Percentiles rank a stretch among this genome's conserved stretches.
These are phyloP conservation scores for Gorgonomyces haynaldii DNA, from an alignment of 192 early-diverging fungal species.

Conservation along the genomic window DNA sequence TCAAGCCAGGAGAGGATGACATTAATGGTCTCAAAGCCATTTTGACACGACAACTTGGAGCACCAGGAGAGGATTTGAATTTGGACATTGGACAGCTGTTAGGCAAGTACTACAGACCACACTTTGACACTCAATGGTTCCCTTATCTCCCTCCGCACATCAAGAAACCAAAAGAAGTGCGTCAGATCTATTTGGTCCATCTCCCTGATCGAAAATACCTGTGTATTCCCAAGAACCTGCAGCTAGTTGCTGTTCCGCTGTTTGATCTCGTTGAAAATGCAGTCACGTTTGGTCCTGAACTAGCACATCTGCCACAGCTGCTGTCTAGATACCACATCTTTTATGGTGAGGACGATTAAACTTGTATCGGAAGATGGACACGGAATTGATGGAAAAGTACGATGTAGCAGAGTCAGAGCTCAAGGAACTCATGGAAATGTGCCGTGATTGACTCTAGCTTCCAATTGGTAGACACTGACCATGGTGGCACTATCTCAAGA, in stretches of 20 bases:
- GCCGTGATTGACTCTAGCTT: constrained; percentile 8
- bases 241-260: constrained; percentile 64
- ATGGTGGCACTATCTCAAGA: constrained; percentile 37
- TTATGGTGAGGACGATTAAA: background rate
- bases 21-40: constrained; percentile 53
- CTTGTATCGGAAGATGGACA: background rate
- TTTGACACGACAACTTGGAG: constrained; percentile 49
- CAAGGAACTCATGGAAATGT: background rate
- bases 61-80: constrained; percentile 12
- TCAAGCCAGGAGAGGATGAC: constrained; percentile 66
- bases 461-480: constrained; percentile 42
- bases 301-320: constrained; percentile 53
- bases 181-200: constrained; percentile 61
- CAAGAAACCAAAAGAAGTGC: constrained; percentile 66
- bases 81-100: constrained; percentile 69
- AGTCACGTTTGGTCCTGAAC: constrained; percentile 59
- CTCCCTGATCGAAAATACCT: constrained; percentile 55
- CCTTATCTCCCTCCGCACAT: constrained; percentile 71
- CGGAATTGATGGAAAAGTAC: background rate
- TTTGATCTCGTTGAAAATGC: constrained; percentile 72
- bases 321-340: constrained; percentile 39
- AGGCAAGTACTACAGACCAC: constrained; percentile 60
- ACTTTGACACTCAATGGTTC: constrained; percentile 64
- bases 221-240: constrained; percentile 66
- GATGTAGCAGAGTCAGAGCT: background rate